phyloP scores from a whole-genome alignment of 2,329 filamentous ascomycete species.

The Mollisia scopiformis region DNA sequence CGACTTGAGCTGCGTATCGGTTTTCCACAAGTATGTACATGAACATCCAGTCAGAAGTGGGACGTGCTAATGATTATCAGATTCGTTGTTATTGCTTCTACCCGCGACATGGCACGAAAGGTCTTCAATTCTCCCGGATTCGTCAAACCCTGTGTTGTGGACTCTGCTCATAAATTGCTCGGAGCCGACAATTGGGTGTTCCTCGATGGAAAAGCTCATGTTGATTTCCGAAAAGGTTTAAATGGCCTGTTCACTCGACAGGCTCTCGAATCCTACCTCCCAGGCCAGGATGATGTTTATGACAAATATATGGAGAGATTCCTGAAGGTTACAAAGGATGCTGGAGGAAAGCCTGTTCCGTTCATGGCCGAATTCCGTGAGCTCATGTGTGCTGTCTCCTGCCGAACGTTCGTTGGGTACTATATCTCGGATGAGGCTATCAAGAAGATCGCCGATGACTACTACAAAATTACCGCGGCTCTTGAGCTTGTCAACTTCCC shows the following conservation, averaged over 20 bases:
- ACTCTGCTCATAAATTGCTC: slow-evolving; percentile 90
- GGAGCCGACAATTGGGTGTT: slow-evolving; percentile 96
- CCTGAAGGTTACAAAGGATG: slow-evolving; percentile 72
- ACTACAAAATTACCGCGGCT: slow-evolving; percentile 93
- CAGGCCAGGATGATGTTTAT: slow-evolving; percentile 91
- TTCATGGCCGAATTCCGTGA: slow-evolving; percentile 95
- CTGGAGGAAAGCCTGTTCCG: slow-evolving; percentile 72
- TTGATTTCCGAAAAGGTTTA: slow-evolving; percentile 96
- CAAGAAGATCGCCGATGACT: slow-evolving; percentile 94
- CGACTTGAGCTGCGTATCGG: slow-evolving; percentile 92
- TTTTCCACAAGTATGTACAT: slow-evolving; percentile 92
- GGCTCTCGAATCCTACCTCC: slow-evolving; percentile 85
- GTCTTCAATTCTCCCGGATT: slow-evolving; percentile 92
- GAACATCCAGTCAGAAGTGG: not conserved
- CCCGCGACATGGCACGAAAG: slow-evolving; percentile 93
- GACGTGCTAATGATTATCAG: slow-evolving; percentile 48
- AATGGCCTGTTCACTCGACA: slow-evolving; percentile 93
- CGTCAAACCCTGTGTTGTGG: slow-evolving; percentile 96
- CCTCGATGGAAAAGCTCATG: slow-evolving; percentile 90
- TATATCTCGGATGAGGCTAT: slow-evolving; percentile 90
- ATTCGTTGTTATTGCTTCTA: slow-evolving; percentile 96
- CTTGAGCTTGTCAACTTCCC: slow-evolving; percentile 98
- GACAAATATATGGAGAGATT: slow-evolving; percentile 83
- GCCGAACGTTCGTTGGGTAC: slow-evolving; percentile 95
- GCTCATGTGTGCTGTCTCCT: slow-evolving; percentile 91